phyloP scores from a whole-genome alignment of 495 filamentous ascomycete genomes.

The Hypoxylon lenormandii region DNA sequence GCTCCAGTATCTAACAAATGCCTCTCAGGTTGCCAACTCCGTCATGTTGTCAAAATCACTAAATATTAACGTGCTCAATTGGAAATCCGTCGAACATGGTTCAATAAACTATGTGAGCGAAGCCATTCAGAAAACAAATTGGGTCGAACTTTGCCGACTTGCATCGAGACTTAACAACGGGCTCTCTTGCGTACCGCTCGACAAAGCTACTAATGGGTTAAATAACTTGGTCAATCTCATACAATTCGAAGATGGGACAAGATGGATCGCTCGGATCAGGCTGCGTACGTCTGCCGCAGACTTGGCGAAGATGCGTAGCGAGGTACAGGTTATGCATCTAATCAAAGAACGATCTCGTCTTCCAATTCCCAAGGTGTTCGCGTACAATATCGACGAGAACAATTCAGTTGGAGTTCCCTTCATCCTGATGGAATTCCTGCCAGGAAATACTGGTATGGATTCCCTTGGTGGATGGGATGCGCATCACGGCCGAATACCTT shows the following conservation, averaged over 20 bases:
- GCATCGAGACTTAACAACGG: background rate
- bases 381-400: slow-evolving; percentile 16
- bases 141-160: background rate
- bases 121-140: background rate
- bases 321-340: slow-evolving; percentile 23
- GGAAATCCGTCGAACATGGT: background rate
- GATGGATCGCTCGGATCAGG: slow-evolving; percentile 29
- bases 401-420: slow-evolving; percentile 33
- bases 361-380: slow-evolving; percentile 38
- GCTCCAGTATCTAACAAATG: too few species aligned
- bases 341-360: slow-evolving; percentile 12
- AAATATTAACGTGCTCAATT: background rate
- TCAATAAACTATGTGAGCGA: background rate
- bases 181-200: background rate
- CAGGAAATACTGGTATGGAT: slow-evolving; percentile 40
- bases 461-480: slow-evolving; percentile 19
- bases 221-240: slow-evolving; percentile 30
- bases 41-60: background rate
- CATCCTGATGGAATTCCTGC: slow-evolving; percentile 43
- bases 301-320: slow-evolving; percentile 5
- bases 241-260: slow-evolving; percentile 24
- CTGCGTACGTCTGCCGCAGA: background rate
- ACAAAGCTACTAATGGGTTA: background rate
- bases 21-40: background rate
- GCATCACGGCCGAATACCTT: slow-evolving; percentile 25